phyloP scores from a whole-genome alignment of 1,284 basidiomycete genomes.

The Volvariella volvacea region DNA sequence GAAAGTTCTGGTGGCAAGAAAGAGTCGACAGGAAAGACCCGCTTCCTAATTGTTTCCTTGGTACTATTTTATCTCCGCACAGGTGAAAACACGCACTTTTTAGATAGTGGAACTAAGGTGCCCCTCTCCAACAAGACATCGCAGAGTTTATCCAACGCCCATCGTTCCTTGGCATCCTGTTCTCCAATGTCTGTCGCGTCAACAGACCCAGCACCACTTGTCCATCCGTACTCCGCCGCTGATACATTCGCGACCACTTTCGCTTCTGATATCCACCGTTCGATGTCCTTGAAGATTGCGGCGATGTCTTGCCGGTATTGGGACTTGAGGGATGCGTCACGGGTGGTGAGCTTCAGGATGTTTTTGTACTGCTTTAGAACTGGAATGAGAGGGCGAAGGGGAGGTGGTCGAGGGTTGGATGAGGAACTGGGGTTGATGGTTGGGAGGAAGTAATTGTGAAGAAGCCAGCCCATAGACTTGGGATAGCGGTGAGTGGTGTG shows the following conservation, averaged over 20 bases:
- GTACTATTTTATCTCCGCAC: neutral
- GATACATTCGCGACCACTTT: conserved; percentile 50
- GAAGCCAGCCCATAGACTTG: conserved; percentile 73
- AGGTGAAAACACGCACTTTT: conserved; percentile 49
- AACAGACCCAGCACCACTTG: conserved; percentile 15
- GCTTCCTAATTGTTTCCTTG: conserved; percentile 50
- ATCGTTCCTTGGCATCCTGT: conserved; percentile 44
- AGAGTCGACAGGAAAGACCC: conserved; percentile 37
- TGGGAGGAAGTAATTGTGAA: conserved; percentile 76
- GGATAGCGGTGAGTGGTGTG: conserved; percentile 1
- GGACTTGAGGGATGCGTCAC: conserved; percentile 54
- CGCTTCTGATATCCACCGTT: conserved; percentile 71
- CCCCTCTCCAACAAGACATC: conserved; percentile 57
- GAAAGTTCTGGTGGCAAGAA: conserved; percentile 48
- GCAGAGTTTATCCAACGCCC: conserved; percentile 65
- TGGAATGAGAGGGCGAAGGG: conserved; percentile 48
- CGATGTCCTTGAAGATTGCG: conserved; percentile 45
- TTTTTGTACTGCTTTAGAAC: conserved; percentile 65
- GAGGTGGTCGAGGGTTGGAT: conserved; percentile 17
- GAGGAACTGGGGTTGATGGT: conserved; percentile 54
- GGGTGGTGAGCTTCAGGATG: conserved; percentile 51
- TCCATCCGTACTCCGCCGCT: conserved; percentile 41
- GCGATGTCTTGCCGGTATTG: conserved; percentile 45
- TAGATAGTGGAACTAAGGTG: conserved; percentile 70
- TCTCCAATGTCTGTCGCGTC: conserved; percentile 26